Evolutionary conservation across 176 grass and related monocot species (phyloP), one percentile per base, ranked within the genome.

Genomic region (Elaeis guineensis): DNA sequence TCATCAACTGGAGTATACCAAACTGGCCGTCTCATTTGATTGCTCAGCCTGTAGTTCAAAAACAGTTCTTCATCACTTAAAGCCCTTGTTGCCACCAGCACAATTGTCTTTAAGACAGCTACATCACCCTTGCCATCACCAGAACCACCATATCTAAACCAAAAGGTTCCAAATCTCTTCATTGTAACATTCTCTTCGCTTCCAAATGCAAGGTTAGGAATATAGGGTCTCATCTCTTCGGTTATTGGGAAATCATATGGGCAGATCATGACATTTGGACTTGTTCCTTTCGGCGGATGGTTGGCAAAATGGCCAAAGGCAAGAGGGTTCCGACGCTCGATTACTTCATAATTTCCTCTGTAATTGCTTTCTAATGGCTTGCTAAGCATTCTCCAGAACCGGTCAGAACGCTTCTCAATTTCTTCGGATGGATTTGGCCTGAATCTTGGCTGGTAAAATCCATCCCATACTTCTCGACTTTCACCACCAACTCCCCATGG

Each of bases 231-330:
- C 79, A 89, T 98, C 51, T 98, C 70, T 59, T 89, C 87, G 4
- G 32, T 83, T 66, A 89, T 32, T 0, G 81, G 81, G 44, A 98
- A 98, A 89, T 98, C 87, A 55, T 92, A 92, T 5, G 87, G 83
- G 50, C 87, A 98, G 48, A 98, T 69, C 81, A 98, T 98, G 64
- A 75, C 93, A 76, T 98, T 92, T 48, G 93, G 93, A 25, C 25
- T 17, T 50, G 67, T 69, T 19, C 69, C 79, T 77, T 83, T 85
- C 17, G 87, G 84, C 52, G 93, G 87, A 76, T 92, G 93, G 57
- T 98, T 98, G 0, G 84, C 84, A 71, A 98, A 89, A 83, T 98
- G 93, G 23, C 76, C 87, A 62, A 92, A 86, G 55, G 93, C 87
- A 57, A 92, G 76, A 6, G 93, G 93, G 75, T 98, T 98, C 66